Evolutionary conservation across 495 filamentous ascomycete genomes (phyloP).

Genomic region (Paragyromitra xinjiangensis): DNA sequence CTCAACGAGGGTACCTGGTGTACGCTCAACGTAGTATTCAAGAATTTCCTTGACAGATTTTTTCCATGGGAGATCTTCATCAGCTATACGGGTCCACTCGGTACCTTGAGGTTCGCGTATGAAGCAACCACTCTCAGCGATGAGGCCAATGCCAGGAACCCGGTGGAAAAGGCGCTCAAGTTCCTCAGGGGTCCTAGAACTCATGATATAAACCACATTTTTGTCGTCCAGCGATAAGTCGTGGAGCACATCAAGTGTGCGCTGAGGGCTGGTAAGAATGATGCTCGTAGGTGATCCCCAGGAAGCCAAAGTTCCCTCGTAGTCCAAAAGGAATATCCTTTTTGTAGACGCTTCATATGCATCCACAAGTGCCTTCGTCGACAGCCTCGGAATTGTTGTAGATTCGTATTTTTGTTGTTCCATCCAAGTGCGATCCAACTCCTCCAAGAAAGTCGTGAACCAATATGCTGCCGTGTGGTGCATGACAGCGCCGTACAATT

Average conservation of each 20-base stretch:
- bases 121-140: slow-evolving; percentile 93
- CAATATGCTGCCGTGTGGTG: slow-evolving; percentile 83
- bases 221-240: slow-evolving; percentile 77
- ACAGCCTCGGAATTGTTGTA: slow-evolving; percentile 83
- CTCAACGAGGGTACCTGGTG: slow-evolving; percentile 85
- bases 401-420: slow-evolving; percentile 84
- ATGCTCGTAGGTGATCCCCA: slow-evolving; percentile 81
- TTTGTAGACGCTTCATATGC: slow-evolving; percentile 70
- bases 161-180: slow-evolving; percentile 83
- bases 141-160: slow-evolving; percentile 80
- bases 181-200: slow-evolving; percentile 81
- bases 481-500: slow-evolving; percentile 76
- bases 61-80: slow-evolving; percentile 81
- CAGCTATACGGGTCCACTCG: slow-evolving; percentile 77
- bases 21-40: slow-evolving; percentile 85
- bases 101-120: slow-evolving; percentile 73
- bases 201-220: slow-evolving; percentile 95
- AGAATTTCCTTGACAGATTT: slow-evolving; percentile 76
- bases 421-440: slow-evolving; percentile 75
- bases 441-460: slow-evolving; percentile 75
- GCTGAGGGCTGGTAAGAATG: slow-evolving; percentile 82
- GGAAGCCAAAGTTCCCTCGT: slow-evolving; percentile 88
- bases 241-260: slow-evolving; percentile 79
- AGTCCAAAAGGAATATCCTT: slow-evolving; percentile 87
- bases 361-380: slow-evolving; percentile 68